Evolutionary conservation across 192 early-diverging fungal genomes (phyloP), one percentile per base, ranked within the genome.

Genomic region (Coemansia sp.): DNA sequence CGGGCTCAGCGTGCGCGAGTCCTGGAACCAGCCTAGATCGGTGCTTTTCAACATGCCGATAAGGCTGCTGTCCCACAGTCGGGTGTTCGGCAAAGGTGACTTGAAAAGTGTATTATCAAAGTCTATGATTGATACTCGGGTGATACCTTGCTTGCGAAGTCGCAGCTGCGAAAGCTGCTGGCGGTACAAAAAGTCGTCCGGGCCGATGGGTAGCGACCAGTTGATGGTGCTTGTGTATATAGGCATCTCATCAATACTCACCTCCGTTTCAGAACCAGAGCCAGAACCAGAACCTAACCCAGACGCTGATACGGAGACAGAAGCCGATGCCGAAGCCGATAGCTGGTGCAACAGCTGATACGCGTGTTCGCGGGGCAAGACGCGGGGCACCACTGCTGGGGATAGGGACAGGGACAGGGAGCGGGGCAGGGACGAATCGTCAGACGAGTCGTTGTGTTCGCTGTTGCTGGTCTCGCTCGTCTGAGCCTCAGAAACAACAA

Each of bases 61-160:
- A 7, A 86, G 80, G 17, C 69, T 72, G 3, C 58, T 63, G 51
- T 86, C 85, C 88, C 88, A 89, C 34, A 89, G 80, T 10, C 73
- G 66, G 14, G 84, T 84, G 57, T 86, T 89, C 7, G 88, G 86
- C 28, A 77, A 61, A 2, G 88, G 88, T 20, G 88, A 87, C 29
- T 77, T 76, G 69, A 87, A 89, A 54, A 89, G 71, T 12, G 88
- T 89, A 64, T 86, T 85, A 68, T 89, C 88, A 83, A 89, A 89
- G 67, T 89, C 88, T 64, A 89, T 87, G 20, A 89, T 77, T 3
- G 71, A 54, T 42, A 84, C 58, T 18, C 75, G 68, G 14, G 69
- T 71, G 52, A 70, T 68, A 2, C 61, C 64, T 3, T 58, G 34
- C 59, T 71, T 76, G 61, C 48, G 55, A 64, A 57, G 63, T 11